phyloP scores from a whole-genome alignment of 768 basidiomycete species.

The Russula lepida region DNA sequence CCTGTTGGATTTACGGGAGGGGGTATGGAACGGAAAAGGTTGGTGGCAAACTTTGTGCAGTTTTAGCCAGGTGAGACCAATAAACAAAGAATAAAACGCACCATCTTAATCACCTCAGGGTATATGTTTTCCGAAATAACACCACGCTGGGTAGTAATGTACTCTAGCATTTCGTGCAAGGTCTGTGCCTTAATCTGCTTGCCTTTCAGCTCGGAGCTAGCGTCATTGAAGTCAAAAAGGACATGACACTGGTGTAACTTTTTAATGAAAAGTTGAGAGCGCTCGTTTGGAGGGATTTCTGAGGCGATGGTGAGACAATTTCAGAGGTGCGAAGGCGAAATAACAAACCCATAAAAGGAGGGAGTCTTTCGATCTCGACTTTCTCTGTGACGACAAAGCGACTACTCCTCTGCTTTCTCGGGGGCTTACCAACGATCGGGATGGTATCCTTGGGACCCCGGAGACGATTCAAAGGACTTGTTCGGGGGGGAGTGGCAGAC shows the following conservation, averaged over 20 bases:
- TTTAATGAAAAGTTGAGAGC: conserved; percentile 84
- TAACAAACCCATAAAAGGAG: conserved; percentile 75
- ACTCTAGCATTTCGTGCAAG: conserved; percentile 96
- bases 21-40: conserved; percentile 99
- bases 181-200: conserved; percentile 99
- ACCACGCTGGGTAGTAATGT: conserved; percentile 92
- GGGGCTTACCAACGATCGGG: conserved; percentile 91
- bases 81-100: conserved; percentile 32
- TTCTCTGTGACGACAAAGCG: conserved; percentile 94
- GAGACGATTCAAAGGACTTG: conserved; percentile 62
- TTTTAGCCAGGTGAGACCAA: conserved; percentile 6
- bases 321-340: conserved; percentile 4
- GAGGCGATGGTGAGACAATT: conserved; percentile 20
- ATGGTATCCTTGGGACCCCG: conserved; percentile 93
- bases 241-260: conserved; percentile 96
- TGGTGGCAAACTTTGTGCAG: conserved; percentile 75
- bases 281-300: conserved; percentile 88
- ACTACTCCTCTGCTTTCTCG: conserved; percentile 95
- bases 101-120: conserved; percentile 99
- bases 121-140: conserved; percentile 97
- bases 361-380: conserved; percentile 91
- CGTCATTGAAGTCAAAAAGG: conserved; percentile 98
- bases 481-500: conserved; percentile 50
- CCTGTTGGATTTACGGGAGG: conserved; percentile 98
- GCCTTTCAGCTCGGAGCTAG: conserved; percentile 88